Base-by-base conservation (phyloP, 164 flowering plant species). In the Berberis thunbergii region DNA sequence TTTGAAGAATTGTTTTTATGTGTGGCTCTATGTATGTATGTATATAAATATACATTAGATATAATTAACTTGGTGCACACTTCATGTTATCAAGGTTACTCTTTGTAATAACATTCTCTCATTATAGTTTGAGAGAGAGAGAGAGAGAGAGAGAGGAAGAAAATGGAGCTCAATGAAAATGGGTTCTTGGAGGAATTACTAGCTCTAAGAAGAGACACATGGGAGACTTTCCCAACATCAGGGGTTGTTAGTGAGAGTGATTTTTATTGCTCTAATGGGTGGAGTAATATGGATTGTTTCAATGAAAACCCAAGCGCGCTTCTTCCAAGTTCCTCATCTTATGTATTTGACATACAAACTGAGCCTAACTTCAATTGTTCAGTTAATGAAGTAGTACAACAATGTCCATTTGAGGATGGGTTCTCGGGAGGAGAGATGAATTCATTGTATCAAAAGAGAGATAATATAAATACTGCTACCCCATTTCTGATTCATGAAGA, bases 111-210 rank as follows among this genome's bases (percentile, higher is more conserved):
- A 11, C 45, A 54, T 49, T 65, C 68, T 62, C 54, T 42, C 57
- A 59, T 52, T 3, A 50, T 59, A 7, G 7, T n/a, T 46, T 41
- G 62, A 7, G 59, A 62, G 70, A 57, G 60, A 13, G 59, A 64
- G 53, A 61, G 61, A 63, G 41, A 13, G 67, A 60, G 70, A 64
- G 74, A 57, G 60, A 61, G 66, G 43, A 3, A 65, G 66, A 60
- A 62, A 56, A 84, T 84, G 93, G 93, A 87, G 79, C 66, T 80
- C 13, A 64, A 72, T 62, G 83, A 81, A 4, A 72, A 75, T 59
- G 82, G 76, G 55, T 71, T 83, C 70, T 70, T 84, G 45, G 96
- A 86, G 74, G 88, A 86, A 57, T 64, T 86, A 45, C 64, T 83
- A 8, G 74, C 77, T 58, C 76, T 81, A 64, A 84, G 74, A 70